Evolutionary conservation across 2,329 filamentous ascomycete genomes (phyloP).

Genomic region (Mycosphaerella sp.): DNA sequence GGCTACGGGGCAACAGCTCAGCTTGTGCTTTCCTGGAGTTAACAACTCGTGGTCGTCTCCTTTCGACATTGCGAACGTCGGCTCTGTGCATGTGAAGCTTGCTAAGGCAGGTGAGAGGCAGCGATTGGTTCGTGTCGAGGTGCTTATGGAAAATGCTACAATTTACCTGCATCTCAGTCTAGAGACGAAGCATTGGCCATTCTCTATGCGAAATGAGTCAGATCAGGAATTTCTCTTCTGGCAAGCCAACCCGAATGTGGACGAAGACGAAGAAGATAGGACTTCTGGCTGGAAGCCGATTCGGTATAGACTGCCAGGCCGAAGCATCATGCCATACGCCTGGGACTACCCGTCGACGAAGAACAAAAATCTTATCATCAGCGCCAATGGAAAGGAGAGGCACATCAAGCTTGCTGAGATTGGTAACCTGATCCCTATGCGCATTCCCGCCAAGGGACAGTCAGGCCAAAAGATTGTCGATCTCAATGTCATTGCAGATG

Average conservation of each 20-base stretch:
- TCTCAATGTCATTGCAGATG: conserved; percentile 90
- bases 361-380: conserved; percentile 84
- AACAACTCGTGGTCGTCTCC: conserved; percentile 98
- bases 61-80: conserved; percentile 94
- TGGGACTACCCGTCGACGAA: conserved; percentile 99
- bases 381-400: conserved; percentile 69
- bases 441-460: conserved; percentile 58
- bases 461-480: conserved; percentile 80
- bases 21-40: conserved; percentile 84
- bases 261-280: conserved; percentile 78
- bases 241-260: conserved; percentile 86
- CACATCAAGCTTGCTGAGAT: conserved; percentile 96
- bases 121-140: conserved; percentile 76
- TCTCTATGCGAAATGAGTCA: conserved; percentile 97
- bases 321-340: conserved; percentile 98
- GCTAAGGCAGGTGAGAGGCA: conserved; percentile 86
- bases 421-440: conserved; percentile 91
- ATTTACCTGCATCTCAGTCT: conserved; percentile 87
- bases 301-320: conserved; percentile 79
- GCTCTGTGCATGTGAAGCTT: conserved; percentile 87
- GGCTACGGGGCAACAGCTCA: conserved; percentile 76
- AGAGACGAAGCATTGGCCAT: conserved; percentile 95
- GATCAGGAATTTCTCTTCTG: conserved; percentile 95
- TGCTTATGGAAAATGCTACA: conserved; percentile 86
- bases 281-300: conserved; percentile 86